These are phyloP conservation scores for Cladosporium sphaerospermum DNA, from an alignment of 2,329 filamentous ascomycete genomes.

Conservation along the genomic window DNA sequence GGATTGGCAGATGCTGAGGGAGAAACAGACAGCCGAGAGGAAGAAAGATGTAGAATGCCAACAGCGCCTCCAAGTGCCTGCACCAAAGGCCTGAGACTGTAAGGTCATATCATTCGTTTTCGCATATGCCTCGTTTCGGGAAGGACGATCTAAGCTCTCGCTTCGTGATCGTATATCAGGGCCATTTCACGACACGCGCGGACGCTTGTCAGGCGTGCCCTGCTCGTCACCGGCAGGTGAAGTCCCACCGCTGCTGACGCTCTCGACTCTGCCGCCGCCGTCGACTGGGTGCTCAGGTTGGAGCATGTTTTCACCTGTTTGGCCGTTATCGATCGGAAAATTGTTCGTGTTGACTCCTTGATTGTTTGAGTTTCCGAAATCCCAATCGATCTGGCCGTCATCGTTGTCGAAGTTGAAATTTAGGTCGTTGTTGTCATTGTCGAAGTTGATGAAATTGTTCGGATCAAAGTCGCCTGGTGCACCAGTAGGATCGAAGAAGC, in stretches of 20 bases:
- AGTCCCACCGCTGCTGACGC: slow-evolving; percentile 35
- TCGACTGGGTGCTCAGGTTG: slow-evolving; percentile 3
- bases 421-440: slow-evolving; percentile 39
- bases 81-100: background rate
- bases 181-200: slow-evolving; percentile 4
- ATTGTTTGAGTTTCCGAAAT: slow-evolving; percentile 12
- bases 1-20: too few species aligned
- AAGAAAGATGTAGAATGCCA: background rate
- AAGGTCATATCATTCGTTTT: too few species aligned
- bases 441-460: slow-evolving; percentile 51
- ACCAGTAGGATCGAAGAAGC: slow-evolving; percentile 32
- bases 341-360: background rate
- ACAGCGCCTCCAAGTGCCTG: background rate
- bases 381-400: slow-evolving; percentile 16
- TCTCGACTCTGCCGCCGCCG: slow-evolving; percentile 33
- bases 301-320: background rate
- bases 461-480: slow-evolving; percentile 45
- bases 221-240: slow-evolving; percentile 27
- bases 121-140: too few species aligned
- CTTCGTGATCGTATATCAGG: background rate
- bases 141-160: background rate
- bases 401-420: slow-evolving; percentile 23
- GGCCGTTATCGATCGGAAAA: background rate
- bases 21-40: background rate
- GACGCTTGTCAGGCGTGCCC: slow-evolving; percentile 23